Percentiles rank a stretch among this genome's conserved stretches.
phyloP scores from a whole-genome alignment of 2,329 filamentous ascomycete species.

The Aspergillus quadricinctus region DNA sequence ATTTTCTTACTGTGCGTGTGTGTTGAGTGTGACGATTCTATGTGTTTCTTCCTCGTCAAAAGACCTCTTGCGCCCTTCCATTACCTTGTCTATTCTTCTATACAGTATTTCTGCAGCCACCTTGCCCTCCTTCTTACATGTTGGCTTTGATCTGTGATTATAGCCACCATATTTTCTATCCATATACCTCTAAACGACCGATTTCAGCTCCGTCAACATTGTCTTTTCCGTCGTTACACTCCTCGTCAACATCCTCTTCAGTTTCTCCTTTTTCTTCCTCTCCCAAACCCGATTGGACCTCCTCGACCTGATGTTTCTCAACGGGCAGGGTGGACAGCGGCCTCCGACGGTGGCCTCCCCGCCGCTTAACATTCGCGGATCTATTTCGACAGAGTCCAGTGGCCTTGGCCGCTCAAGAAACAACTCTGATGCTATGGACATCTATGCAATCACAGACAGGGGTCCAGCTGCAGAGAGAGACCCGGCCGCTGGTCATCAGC shows the following conservation, averaged over 20 bases:
- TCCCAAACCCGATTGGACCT: not conserved
- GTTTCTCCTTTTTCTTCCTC: not conserved
- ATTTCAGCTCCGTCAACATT: not conserved
- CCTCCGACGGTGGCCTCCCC: slow-evolving; percentile 18
- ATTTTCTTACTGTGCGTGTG: not conserved
- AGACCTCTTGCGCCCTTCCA: not conserved
- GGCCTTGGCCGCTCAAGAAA: slow-evolving; percentile 29
- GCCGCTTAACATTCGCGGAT: slow-evolving; percentile 18
- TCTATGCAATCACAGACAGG: slow-evolving; percentile 30
- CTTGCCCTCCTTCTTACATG: not conserved
- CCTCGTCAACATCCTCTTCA: not conserved
- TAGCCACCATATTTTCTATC: not conserved
- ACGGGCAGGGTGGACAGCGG: slow-evolving; percentile 18
- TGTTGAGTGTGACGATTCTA: not conserved
- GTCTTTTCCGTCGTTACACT: slow-evolving; percentile 10
- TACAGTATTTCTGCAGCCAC: not conserved
- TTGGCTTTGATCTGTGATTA: not conserved
- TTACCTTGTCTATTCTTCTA: not conserved
- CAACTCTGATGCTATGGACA: slow-evolving; percentile 35
- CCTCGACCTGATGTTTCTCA: slow-evolving; percentile 14
- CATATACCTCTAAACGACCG: not conserved
- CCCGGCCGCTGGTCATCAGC: slow-evolving; percentile 18
- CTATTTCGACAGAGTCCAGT: slow-evolving; percentile 21
- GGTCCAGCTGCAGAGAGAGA: slow-evolving; percentile 20
- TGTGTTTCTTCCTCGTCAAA: not conserved